Evolutionary conservation across 1,139 yeast species (phyloP).

Genomic region (Saccharomyces hybrid): DNA sequence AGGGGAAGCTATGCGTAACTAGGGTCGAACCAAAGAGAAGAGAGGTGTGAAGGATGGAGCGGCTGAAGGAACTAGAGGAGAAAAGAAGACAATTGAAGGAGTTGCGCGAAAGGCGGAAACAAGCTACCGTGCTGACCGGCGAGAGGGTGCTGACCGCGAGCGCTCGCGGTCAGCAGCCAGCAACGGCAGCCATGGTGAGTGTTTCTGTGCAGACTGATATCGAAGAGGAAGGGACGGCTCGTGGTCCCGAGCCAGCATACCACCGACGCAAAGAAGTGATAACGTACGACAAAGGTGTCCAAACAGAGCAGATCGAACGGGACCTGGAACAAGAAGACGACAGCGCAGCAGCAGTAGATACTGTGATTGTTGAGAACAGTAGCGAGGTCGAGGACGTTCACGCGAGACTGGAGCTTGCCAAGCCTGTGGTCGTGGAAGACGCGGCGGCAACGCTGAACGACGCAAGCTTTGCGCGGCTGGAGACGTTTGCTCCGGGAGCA

Average conservation of each 20-base stretch:
- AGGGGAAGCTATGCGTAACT: not conserved
- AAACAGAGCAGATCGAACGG: constrained; percentile 10
- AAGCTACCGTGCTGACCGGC: constrained; percentile 5
- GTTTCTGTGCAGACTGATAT: constrained; percentile 19
- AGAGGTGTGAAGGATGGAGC: constrained; percentile 11
- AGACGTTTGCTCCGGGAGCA: not conserved
- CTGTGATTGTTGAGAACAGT: constrained; percentile 5
- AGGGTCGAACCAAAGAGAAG: not conserved
- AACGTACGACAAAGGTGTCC: constrained; percentile 22
- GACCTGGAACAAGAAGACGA: constrained; percentile 2
- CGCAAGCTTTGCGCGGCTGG: not conserved
- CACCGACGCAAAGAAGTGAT: constrained; percentile 3
- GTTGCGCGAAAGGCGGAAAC: constrained; percentile 17
- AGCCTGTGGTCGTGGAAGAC: not conserved
- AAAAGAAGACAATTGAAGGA: constrained; percentile 17
- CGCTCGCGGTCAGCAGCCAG: not conserved
- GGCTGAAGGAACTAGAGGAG: constrained; percentile 19
- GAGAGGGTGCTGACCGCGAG: not conserved
- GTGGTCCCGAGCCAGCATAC: not conserved
- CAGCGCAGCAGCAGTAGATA: constrained; percentile 1
- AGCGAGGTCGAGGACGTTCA: not conserved
- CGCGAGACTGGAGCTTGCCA: not conserved
- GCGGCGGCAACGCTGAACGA: not conserved
- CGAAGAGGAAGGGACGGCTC: not conserved
- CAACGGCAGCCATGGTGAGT: constrained; percentile 6